Percentiles rank a stretch among this genome's conserved stretches.
These are phyloP conservation scores for Phytopythium delawarense DNA, from an alignment of 352 stramenopile species.

Conservation along the genomic window DNA sequence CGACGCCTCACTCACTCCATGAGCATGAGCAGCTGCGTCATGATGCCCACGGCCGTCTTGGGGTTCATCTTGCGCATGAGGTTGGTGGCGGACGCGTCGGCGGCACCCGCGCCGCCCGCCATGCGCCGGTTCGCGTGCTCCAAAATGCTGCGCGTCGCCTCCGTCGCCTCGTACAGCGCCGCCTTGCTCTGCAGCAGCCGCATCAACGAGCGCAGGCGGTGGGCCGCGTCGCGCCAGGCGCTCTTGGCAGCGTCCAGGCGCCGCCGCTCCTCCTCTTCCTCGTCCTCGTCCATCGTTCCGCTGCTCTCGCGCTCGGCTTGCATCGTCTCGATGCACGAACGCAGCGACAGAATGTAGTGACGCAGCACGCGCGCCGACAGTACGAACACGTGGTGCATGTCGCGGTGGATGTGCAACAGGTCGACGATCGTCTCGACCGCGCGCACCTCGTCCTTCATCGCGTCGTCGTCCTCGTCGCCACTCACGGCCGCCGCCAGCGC, in stretches of 20 bases:
- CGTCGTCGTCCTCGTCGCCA: constrained; percentile 20
- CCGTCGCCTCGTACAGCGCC: constrained; percentile 47
- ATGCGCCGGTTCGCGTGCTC: background rate
- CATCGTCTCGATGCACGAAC: constrained; percentile 14
- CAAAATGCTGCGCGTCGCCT: constrained; percentile 15
- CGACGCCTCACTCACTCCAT: constrained; percentile 16
- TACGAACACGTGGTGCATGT: constrained; percentile 83
- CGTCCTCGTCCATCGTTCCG: constrained; percentile 1
- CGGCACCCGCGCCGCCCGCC: constrained; percentile 13
- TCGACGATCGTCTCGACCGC: constrained; percentile 90
- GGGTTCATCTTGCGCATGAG: constrained; percentile 70
- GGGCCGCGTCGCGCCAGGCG: constrained; percentile 49
- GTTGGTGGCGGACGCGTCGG: constrained; percentile 17
- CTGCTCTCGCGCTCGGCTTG: background rate
- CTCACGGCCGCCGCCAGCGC: constrained; percentile 6
- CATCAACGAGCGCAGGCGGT: constrained; percentile 41
- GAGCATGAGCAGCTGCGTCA: constrained; percentile 44
- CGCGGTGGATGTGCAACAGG: constrained; percentile 93
- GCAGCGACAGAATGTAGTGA: constrained; percentile 47
- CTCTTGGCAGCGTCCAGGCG: constrained; percentile 17
- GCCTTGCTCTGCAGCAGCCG: constrained; percentile 55
- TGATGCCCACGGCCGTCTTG: constrained; percentile 49
- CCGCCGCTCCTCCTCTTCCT: constrained; percentile 5
- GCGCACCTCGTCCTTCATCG: constrained; percentile 48
- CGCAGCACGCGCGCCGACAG: constrained; percentile 56